Conservation (phyloP, 768 basidiomycete genomes). For the Auriscalpium vulgare region DNA sequence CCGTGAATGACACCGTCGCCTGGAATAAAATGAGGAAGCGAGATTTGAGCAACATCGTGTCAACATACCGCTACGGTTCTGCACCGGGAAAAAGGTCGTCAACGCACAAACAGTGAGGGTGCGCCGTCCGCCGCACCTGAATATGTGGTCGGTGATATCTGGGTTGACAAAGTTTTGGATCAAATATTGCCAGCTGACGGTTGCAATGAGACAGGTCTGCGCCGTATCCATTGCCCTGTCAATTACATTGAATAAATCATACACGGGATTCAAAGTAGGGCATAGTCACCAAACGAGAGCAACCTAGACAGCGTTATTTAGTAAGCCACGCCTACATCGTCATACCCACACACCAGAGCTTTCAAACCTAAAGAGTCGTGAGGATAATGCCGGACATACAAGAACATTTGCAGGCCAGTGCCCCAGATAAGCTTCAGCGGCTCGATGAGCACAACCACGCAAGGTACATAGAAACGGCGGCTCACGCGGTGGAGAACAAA, state of each 20-base stretch:
- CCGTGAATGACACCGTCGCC: not conserved
- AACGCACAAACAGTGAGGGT: not conserved
- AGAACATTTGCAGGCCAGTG: constrained; percentile 1
- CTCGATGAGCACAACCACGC: not conserved
- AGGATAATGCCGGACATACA: constrained; percentile 4
- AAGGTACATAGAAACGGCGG: not conserved
- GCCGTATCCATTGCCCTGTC: constrained; percentile 3
- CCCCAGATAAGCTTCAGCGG: constrained; percentile 2
- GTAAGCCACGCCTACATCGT: no score
- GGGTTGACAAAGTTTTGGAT: constrained; percentile 1
- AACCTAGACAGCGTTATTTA: not conserved
- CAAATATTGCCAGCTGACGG: constrained; percentile 1
- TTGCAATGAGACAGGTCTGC: constrained; percentile 2
- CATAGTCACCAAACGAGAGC: constrained; percentile 6
- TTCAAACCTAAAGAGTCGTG: constrained; percentile 2
- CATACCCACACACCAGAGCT: constrained; percentile 1
- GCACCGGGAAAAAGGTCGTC: not conserved
- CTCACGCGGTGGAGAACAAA: constrained; percentile 4
- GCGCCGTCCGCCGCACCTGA: not conserved
- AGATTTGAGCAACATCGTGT: not conserved
- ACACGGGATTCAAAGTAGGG: not conserved
- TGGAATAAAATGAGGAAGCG: not conserved
- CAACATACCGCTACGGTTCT: not conserved
- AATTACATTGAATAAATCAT: not conserved
- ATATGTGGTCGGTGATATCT: not conserved